These are phyloP conservation scores for Boechera stricta DNA, from an alignment of 345 rosid genomes.

Conservation along the genomic window DNA sequence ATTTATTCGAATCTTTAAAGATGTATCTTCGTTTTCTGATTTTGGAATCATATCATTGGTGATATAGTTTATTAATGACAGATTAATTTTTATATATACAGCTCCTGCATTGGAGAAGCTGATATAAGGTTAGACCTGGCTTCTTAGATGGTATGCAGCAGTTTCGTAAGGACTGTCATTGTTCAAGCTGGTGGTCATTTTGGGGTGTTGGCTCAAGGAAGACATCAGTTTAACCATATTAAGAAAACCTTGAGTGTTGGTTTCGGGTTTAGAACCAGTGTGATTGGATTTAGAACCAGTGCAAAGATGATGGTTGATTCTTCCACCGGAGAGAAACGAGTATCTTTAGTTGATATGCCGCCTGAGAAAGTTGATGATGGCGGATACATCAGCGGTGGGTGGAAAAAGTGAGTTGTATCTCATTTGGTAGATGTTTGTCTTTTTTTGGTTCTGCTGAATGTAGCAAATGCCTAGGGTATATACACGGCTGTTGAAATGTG, in stretches of 20 bases:
- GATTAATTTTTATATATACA: slow-evolving; percentile 10
- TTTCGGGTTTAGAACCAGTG: slow-evolving; percentile 37
- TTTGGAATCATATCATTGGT: slow-evolving; percentile 4
- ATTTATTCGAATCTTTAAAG: neutral
- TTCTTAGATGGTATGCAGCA: slow-evolving; percentile 83
- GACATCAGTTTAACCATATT: slow-evolving; percentile 43
- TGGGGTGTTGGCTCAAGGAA: slow-evolving; percentile 52
- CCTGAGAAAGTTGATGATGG: slow-evolving; percentile 71
- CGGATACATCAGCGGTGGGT: slow-evolving; percentile 80
- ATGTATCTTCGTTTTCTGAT: neutral
- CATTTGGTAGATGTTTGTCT: neutral
- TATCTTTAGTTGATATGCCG: slow-evolving; percentile 47
- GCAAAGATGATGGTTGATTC: slow-evolving; percentile 86
- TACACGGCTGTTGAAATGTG: neutral
- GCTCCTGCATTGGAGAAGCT: slow-evolving; percentile 48
- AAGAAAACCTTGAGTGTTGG: slow-evolving; percentile 50
- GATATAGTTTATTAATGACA: neutral
- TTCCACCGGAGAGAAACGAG: slow-evolving; percentile 53
- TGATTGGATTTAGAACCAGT: slow-evolving; percentile 34
- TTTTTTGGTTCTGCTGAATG: neutral
- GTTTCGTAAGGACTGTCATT: slow-evolving; percentile 65
- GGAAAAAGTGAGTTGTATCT: slow-evolving; percentile 72
- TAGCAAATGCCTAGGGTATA: slow-evolving; percentile 2
- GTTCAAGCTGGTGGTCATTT: slow-evolving; percentile 63
- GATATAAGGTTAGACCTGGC: slow-evolving; percentile 40